Percentiles rank a stretch among this genome's conserved stretches.
phyloP scores from a whole-genome alignment of 2,329 filamentous ascomycete genomes.

The Penicillium sp. region DNA sequence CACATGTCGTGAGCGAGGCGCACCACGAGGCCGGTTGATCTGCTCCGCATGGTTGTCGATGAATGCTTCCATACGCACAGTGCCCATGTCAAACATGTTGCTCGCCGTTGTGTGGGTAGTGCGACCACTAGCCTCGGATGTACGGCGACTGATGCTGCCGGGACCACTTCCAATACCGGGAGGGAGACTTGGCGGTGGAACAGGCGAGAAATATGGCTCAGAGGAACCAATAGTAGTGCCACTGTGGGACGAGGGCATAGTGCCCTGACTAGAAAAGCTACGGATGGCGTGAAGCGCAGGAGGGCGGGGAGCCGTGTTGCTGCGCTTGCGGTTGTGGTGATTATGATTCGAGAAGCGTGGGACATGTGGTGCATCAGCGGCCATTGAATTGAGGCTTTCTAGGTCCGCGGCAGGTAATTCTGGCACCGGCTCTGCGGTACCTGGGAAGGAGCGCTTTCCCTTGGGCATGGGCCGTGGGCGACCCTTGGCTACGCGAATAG shows the following conservation, averaged over 20 bases:
- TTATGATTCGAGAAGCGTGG: constrained; percentile 63
- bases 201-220: constrained; percentile 52
- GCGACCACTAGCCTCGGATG: constrained; percentile 50
- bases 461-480: constrained; percentile 50
- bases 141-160: constrained; percentile 54
- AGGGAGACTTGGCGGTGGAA: constrained; percentile 16
- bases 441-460: constrained; percentile 42
- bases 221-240: constrained; percentile 61
- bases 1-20: constrained; percentile 22
- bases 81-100: constrained; percentile 85
- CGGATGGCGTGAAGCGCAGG: constrained; percentile 63
- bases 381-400: constrained; percentile 30
- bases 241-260: constrained; percentile 47
- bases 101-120: constrained; percentile 45
- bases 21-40: constrained; percentile 26
- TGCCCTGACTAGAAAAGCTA: constrained; percentile 64
- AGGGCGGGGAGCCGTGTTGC: constrained; percentile 75
- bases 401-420: constrained; percentile 32
- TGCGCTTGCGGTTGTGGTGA: constrained; percentile 82
- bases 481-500: constrained; percentile 83
- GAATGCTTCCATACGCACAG: constrained; percentile 95
- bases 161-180: constrained; percentile 33
- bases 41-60: constrained; percentile 58
- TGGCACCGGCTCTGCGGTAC: constrained; percentile 29
- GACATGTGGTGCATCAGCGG: constrained; percentile 53